phyloP scores from a whole-genome alignment of 1,284 basidiomycete species.

The Puccinia novopanici region DNA sequence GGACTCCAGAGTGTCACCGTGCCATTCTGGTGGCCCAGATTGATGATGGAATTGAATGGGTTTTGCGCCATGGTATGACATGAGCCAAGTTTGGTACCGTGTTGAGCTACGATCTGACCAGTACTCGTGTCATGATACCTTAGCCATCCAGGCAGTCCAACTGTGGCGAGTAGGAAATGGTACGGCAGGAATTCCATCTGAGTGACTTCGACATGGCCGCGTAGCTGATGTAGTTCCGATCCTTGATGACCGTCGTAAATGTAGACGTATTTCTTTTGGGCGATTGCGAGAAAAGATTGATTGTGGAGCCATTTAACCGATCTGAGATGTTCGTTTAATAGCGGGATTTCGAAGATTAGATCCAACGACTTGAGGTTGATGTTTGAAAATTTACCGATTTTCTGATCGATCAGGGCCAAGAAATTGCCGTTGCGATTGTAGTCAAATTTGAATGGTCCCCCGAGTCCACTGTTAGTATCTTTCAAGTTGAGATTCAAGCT shows the following conservation, averaged over 20 bases:
- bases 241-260: conserved; percentile 88
- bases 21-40: conserved; percentile 85
- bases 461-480: conserved; percentile 21
- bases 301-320: conserved; percentile 76
- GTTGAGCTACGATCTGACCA: conserved; percentile 80
- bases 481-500: conserved; percentile 31
- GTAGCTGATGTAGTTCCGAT: conserved; percentile 81
- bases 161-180: conserved; percentile 86
- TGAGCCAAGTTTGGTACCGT: conserved; percentile 85
- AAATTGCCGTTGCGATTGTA: conserved; percentile 37
- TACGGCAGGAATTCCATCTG: conserved; percentile 90
- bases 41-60: conserved; percentile 83
- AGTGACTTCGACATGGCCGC: conserved; percentile 81
- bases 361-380: conserved; percentile 34
- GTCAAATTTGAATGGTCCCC: conserved; percentile 43
- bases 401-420: conserved; percentile 27
- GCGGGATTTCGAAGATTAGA: conserved; percentile 27
- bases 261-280: conserved; percentile 93
- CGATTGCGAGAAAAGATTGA: conserved; percentile 88
- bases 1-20: conserved; percentile 95
- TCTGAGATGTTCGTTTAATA: conserved; percentile 25
- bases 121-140: conserved; percentile 98
- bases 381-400: conserved; percentile 19
- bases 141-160: conserved; percentile 83
- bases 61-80: conserved; percentile 89